Evolutionary conservation across 140 eudicot genomes (phyloP).

Genomic region (Stevia rebaudiana): DNA sequence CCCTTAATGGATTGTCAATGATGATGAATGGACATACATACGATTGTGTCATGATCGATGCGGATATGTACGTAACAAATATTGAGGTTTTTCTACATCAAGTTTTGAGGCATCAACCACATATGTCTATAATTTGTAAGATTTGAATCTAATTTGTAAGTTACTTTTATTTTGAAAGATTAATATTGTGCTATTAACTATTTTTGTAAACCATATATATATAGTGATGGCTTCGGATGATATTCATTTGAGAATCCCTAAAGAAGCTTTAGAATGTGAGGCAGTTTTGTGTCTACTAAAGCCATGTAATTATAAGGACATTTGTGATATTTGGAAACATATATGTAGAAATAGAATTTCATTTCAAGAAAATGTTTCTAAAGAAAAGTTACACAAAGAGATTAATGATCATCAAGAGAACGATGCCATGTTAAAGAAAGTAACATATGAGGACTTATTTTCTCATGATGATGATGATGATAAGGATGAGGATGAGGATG

Average conservation of each 20-base stretch:
- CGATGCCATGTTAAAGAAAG: not conserved
- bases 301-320: constrained; percentile 18
- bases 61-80: constrained; percentile 24
- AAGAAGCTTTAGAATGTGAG: constrained; percentile 17
- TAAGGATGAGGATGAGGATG: constrained; percentile 1
- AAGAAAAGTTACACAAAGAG: not conserved
- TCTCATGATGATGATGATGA: not conserved
- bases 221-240: constrained; percentile 36
- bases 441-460: constrained; percentile 4
- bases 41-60: constrained; percentile 37
- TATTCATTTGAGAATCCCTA: not conserved
- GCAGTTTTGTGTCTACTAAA: constrained; percentile 23
- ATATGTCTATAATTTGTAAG: constrained; percentile 33
- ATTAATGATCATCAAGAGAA: not conserved
- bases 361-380: not conserved
- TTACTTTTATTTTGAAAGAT: not conserved
- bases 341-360: constrained; percentile 17
- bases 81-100: constrained; percentile 24
- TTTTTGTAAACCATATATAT: not conserved
- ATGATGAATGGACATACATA: constrained; percentile 16
- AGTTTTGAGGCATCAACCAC: not conserved
- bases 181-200: not conserved
- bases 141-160: not conserved
- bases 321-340: constrained; percentile 34
- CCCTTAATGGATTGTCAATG: constrained; percentile 32